These are phyloP conservation scores for Dendrocalamus sinicus DNA, from an alignment of 176 grass and related monocot species.

Conservation along the genomic window DNA sequence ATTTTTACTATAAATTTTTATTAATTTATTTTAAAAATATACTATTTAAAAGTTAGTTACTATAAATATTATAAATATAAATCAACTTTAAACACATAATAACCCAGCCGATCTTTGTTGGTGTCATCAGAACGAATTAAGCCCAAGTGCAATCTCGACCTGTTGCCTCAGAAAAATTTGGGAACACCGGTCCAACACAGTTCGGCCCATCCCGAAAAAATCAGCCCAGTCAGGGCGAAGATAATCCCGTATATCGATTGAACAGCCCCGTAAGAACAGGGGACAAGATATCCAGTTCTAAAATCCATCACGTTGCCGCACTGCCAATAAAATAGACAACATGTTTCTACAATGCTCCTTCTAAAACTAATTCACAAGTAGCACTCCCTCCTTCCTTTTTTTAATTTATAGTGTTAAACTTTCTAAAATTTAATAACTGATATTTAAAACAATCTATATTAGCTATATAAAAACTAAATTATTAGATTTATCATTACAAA, in stretches of 20 bases:
- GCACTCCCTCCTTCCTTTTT: neutral
- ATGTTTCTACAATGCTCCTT: neutral
- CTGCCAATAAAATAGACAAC: neutral
- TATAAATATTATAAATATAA: too few relatives aligned
- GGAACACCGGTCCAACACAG: neutral
- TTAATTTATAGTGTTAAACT: too few relatives aligned
- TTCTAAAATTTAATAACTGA: too few relatives aligned
- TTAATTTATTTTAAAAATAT: too few relatives aligned
- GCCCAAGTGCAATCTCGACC: too few relatives aligned
- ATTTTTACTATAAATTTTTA: too few relatives aligned
- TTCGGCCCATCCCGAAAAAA: neutral
- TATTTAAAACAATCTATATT: too few relatives aligned
- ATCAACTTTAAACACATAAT: accelerated
- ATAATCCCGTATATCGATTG: neutral
- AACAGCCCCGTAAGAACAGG: neutral
- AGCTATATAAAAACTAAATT: too few relatives aligned
- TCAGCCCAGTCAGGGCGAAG: neutral
- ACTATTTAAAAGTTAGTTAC: too few relatives aligned
- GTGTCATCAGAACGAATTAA: too few relatives aligned
- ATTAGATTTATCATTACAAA: too few relatives aligned
- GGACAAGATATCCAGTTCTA: neutral
- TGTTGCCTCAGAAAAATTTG: neutral
- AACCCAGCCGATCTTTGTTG: too few relatives aligned
- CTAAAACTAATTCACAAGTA: neutral
- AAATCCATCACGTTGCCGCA: neutral